A percentile compares a stretch with the other conserved stretches of the same genome.
Conservation (phyloP, 2,329 filamentous ascomycete genomes). For the Calycina herbarum region DNA sequence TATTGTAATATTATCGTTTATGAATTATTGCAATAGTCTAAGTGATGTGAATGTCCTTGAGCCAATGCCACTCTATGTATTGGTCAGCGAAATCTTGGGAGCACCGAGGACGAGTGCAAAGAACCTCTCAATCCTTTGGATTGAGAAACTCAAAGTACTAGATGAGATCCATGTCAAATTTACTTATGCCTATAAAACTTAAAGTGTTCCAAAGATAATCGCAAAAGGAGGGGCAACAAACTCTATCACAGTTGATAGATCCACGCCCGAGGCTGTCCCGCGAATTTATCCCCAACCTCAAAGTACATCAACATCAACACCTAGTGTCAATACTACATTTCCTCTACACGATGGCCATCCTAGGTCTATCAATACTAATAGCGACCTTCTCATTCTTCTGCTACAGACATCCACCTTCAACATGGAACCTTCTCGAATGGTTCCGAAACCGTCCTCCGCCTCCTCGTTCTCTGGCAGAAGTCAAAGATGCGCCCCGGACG, state of each 20-base stretch:
- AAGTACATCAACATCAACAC: not conserved
- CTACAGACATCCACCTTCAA: constrained; percentile 53
- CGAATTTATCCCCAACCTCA: no score
- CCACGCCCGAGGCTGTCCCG: not conserved
- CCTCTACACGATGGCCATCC: constrained; percentile 50
- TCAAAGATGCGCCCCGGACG: not conserved
- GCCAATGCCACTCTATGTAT: no score
- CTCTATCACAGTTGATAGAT: not conserved
- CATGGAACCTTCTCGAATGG: constrained; percentile 44
- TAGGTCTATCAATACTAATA: constrained; percentile 63
- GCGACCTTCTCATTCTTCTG: constrained; percentile 59
- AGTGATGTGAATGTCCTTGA: not conserved
- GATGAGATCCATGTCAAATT: no score
- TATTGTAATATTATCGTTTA: not conserved
- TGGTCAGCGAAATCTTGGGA: no score
- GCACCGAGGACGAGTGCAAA: no score
- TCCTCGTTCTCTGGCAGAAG: no score
- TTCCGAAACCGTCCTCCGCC: constrained; percentile 11
- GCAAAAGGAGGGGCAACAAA: not conserved
- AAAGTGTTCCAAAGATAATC: no score
- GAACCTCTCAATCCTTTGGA: no score
- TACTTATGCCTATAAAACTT: no score
- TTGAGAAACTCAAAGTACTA: no score
- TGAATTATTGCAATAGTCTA: no score
- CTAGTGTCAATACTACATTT: no score